phyloP scores from a whole-genome alignment of 192 early-diverging fungal genomes.

The Entomortierella lignicola region DNA sequence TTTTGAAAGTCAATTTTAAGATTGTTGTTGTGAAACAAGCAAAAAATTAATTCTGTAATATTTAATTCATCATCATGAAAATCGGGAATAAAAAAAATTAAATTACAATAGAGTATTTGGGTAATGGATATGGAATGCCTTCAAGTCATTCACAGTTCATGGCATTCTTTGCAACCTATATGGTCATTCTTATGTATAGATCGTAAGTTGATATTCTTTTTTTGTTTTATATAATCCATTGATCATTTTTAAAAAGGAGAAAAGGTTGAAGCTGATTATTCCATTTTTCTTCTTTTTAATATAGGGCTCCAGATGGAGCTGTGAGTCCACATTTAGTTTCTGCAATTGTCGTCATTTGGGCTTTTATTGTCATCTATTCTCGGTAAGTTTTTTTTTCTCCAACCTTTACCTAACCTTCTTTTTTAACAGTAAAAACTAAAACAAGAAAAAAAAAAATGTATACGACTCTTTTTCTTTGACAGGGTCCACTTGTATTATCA shows the following conservation, averaged over 20 bases:
- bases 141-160: slow-evolving; percentile 87
- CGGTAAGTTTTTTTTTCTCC: slow-evolving; percentile 39
- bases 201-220: slow-evolving; percentile 41
- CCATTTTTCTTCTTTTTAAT: not conserved
- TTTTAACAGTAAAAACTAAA: no score
- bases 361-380: slow-evolving; percentile 38
- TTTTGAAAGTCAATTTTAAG: no score
- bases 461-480: not conserved
- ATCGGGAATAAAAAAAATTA: not conserved
- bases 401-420: no score
- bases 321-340: slow-evolving; percentile 31
- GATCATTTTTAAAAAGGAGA: not conserved
- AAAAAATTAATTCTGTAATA: no score
- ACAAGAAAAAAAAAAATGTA: no score
- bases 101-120: slow-evolving; percentile 63
- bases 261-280: not conserved
- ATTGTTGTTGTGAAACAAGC: no score
- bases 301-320: slow-evolving; percentile 11
- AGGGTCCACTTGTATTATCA: slow-evolving; percentile 83
- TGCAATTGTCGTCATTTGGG: slow-evolving; percentile 24
- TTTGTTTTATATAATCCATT: not conserved
- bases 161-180: slow-evolving; percentile 75
- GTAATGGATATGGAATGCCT: slow-evolving; percentile 89
- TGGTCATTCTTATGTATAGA: slow-evolving; percentile 62
- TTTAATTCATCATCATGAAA: no score